A percentile compares a stretch with the other conserved stretches of the same genome.
Evolutionary conservation across 192 early-diverging fungal genomes (phyloP).

Genomic region (Linnemannia hyalina): DNA sequence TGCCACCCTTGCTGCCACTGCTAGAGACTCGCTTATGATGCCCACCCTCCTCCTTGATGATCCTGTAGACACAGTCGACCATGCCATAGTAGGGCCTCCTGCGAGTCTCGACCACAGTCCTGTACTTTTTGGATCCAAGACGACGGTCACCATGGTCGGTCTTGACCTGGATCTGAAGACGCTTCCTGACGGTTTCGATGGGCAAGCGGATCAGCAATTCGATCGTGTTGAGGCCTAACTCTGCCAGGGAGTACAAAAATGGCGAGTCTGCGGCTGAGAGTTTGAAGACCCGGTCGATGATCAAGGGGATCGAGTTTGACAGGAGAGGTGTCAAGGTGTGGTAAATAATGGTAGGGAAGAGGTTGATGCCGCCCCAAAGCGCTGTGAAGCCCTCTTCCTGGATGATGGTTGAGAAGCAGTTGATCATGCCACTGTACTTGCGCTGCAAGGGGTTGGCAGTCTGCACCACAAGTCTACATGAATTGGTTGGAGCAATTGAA

Average conservation of each 20-base stretch:
- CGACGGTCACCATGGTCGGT: conserved; percentile 15
- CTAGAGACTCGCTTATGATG: conserved; percentile 51
- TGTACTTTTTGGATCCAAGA: conserved; percentile 63
- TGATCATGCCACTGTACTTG: conserved; percentile 87
- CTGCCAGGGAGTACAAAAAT: conserved; percentile 71
- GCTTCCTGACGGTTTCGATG: conserved; percentile 88
- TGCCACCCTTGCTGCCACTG: conserved; percentile 22
- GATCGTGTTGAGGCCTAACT: conserved; percentile 78
- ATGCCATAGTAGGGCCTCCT: conserved; percentile 83
- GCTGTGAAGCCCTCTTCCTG: conserved; percentile 79
- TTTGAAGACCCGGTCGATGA: conserved; percentile 76
- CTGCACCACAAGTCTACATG: conserved; percentile 84
- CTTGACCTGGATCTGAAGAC: conserved; percentile 86
- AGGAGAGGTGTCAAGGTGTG: conserved; percentile 84
- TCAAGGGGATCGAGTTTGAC: conserved; percentile 73
- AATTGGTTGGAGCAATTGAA: not conserved
- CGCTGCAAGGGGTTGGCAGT: conserved; percentile 80
- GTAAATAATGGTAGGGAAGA: conserved; percentile 86
- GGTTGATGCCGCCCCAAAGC: conserved; percentile 78
- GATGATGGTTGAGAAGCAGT: conserved; percentile 82
- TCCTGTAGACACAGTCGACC: conserved; percentile 75
- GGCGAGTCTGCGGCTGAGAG: conserved; percentile 79
- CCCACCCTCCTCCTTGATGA: conserved; percentile 83
- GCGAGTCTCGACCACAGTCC: conserved; percentile 75
- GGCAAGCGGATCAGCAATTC: conserved; percentile 85